Conservation (phyloP, 2,329 filamentous ascomycete species). For the Talaromyces sp. region DNA sequence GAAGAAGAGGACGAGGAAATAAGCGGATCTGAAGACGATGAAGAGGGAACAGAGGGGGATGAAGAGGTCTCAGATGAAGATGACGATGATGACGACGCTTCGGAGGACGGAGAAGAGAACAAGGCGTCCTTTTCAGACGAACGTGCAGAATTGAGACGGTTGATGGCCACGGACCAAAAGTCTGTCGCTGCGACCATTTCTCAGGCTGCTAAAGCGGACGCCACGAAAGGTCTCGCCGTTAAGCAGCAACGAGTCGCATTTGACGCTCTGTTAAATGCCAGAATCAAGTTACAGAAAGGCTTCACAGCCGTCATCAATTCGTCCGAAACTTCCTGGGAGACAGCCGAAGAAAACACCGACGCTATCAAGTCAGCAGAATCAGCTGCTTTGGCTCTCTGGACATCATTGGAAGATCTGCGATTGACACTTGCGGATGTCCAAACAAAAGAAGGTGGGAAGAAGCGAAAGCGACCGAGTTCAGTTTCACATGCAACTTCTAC, state of each 20-base stretch:
- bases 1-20: conserved; percentile 18
- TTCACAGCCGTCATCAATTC: conserved; percentile 78
- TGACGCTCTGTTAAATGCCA: conserved; percentile 80
- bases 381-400: conserved; percentile 80
- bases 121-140: conserved; percentile 31
- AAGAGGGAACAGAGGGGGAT: conserved; percentile 17
- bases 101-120: conserved; percentile 28
- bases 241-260: conserved; percentile 82
- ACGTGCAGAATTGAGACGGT: conserved; percentile 60
- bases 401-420: conserved; percentile 55
- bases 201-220: conserved; percentile 69
- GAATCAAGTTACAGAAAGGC: conserved; percentile 90
- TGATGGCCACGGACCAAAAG: conserved; percentile 66
- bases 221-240: conserved; percentile 79
- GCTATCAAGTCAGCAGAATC: conserved; percentile 75
- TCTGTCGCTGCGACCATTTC: conserved; percentile 61
- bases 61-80: conserved; percentile 29
- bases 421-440: conserved; percentile 38
- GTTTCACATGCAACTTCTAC: conserved; percentile 52
- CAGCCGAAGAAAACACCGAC: conserved; percentile 30
- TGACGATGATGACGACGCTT: conserved; percentile 27
- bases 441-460: conserved; percentile 32
- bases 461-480: conserved; percentile 51
- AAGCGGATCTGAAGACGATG: conserved; percentile 6
- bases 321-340: conserved; percentile 37